Conservation (phyloP, 1,284 basidiomycete genomes). For the Cystobasidiaceae sp. region DNA sequence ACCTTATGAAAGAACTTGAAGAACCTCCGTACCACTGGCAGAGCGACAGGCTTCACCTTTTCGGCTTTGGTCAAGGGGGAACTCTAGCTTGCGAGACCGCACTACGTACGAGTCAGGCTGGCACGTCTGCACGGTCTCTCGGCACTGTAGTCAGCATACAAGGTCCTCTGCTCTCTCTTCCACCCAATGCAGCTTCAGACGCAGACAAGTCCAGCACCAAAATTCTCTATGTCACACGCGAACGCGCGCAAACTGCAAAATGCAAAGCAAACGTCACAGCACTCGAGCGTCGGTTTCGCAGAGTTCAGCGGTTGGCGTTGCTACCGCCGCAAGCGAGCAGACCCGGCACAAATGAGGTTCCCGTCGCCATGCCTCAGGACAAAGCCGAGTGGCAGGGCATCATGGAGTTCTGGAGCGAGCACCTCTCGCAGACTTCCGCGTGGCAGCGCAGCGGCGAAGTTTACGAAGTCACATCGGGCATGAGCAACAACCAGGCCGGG, state of each 20-base stretch:
- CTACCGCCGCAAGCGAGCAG: too few species aligned
- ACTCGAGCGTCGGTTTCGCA: background rate
- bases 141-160: conserved; percentile 34
- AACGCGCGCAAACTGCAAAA: background rate
- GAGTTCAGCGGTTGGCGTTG: background rate
- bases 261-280: background rate
- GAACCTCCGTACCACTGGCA: conserved; percentile 38
- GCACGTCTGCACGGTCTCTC: conserved; percentile 29
- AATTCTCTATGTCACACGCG: conserved; percentile 1
- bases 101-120: conserved; percentile 26
- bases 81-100: conserved; percentile 44
- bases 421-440: conserved; percentile 16
- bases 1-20: conserved; percentile 40
- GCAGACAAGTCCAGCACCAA: too few species aligned
- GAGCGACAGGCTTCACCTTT: conserved; percentile 42
- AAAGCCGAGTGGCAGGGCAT: conserved; percentile 20
- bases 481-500: background rate
- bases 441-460: conserved; percentile 32
- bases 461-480: conserved; percentile 12
- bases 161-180: conserved; percentile 36
- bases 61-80: conserved; percentile 49
- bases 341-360: background rate
- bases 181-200: conserved; percentile 2
- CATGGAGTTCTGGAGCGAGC: conserved; percentile 35
- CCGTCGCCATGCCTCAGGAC: conserved; percentile 4